A percentile compares a stretch with the other conserved stretches of the same genome.
Conservation (phyloP, 345 rosid species). For the Boechera stricta region DNA sequence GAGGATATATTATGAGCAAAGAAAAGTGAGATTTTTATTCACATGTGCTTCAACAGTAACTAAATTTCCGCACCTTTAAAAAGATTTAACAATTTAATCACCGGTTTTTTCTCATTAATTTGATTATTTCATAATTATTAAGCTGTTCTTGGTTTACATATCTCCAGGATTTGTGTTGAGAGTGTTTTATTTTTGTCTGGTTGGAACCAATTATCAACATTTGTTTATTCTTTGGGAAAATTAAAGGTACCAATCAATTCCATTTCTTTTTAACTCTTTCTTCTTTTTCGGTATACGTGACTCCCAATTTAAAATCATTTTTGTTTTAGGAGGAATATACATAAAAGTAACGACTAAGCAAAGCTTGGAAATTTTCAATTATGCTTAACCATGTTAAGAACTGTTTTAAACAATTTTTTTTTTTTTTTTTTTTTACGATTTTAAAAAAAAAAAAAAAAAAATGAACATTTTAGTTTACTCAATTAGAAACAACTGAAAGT, state of each 20-base stretch:
- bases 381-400: not conserved
- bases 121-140: not conserved
- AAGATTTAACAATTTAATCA: constrained; percentile 2
- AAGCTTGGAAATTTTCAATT: constrained; percentile 1
- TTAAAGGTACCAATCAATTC: constrained; percentile 44
- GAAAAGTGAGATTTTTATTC: constrained; percentile 32
- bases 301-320: not conserved
- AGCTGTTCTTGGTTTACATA: constrained; percentile 23
- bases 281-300: constrained; percentile 28
- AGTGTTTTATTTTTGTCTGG: constrained; percentile 35
- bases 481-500: constrained; percentile 7
- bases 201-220: constrained; percentile 38
- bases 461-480: constrained; percentile 2
- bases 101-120: not conserved
- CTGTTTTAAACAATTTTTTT: no score
- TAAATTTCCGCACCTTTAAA: not conserved
- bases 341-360: not conserved
- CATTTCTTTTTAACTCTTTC: constrained; percentile 20
- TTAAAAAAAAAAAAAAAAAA: no score
- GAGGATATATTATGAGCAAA: constrained; percentile 4
- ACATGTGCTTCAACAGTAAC: constrained; percentile 43
- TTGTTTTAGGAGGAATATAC: not conserved
- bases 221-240: constrained; percentile 23
- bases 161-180: constrained; percentile 40
- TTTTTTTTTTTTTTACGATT: no score